phyloP scores from a whole-genome alignment of 78 protist species.

The Acrasis kona region DNA sequence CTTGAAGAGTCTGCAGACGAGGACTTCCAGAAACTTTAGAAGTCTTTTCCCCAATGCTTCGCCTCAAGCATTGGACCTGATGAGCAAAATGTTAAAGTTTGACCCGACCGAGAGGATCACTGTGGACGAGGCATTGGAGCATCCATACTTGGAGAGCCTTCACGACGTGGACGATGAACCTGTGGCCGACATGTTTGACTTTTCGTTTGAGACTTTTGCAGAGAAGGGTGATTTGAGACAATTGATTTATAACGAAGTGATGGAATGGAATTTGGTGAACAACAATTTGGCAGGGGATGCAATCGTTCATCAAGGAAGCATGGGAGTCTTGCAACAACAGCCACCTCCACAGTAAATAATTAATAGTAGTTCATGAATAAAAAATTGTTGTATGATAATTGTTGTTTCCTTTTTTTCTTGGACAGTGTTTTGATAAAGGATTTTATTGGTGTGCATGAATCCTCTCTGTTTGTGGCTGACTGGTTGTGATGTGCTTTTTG shows the following conservation, averaged over 20 bases:
- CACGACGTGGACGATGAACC: conserved; percentile 34
- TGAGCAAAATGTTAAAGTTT: background rate
- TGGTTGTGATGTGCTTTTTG: too few species aligned
- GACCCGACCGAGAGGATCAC: conserved; percentile 7
- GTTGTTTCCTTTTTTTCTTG: too few species aligned
- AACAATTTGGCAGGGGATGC: background rate
- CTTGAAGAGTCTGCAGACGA: background rate
- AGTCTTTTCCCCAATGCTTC: conserved; percentile 7
- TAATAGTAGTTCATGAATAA: too few species aligned
- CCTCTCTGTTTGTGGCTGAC: too few species aligned
- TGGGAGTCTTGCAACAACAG: too few species aligned
- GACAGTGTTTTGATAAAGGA: too few species aligned
- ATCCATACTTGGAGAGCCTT: conserved; percentile 67
- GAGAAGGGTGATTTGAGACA: background rate
- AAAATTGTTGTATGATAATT: too few species aligned
- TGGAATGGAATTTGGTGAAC: background rate
- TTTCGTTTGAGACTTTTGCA: conserved; percentile 1
- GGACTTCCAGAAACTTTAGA: background rate
- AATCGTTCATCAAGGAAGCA: too few species aligned
- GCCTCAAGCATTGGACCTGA: background rate
- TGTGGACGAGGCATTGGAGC: conserved; percentile 53
- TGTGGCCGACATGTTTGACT: background rate
- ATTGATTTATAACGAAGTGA: background rate
- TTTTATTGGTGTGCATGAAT: too few species aligned
- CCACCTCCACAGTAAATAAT: too few species aligned